phyloP scores from a whole-genome alignment of 2,329 filamentous ascomycete genomes.

The Alternaria alternata region DNA sequence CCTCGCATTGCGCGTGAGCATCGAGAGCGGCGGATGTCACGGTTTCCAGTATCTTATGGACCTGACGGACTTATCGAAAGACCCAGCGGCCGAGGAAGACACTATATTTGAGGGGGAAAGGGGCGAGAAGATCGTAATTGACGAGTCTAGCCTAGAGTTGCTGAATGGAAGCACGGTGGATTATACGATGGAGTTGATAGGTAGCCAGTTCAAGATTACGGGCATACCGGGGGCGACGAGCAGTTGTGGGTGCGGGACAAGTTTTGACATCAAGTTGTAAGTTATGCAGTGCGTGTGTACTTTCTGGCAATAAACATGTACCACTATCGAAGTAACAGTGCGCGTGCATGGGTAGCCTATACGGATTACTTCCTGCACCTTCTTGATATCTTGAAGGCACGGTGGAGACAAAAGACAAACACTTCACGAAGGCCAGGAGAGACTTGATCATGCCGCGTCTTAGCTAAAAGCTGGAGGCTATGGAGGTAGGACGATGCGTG shows the following conservation, averaged over 20 bases:
- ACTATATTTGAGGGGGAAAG: slow-evolving; percentile 79
- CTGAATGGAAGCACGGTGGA: slow-evolving; percentile 95
- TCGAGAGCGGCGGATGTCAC: slow-evolving; percentile 94
- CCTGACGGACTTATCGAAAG: slow-evolving; percentile 69
- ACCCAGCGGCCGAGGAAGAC: slow-evolving; percentile 71
- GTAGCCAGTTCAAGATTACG: slow-evolving; percentile 93
- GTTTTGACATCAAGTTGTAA: slow-evolving; percentile 83
- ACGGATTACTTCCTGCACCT: neutral
- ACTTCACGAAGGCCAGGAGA: too few relatives aligned
- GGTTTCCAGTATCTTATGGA: slow-evolving; percentile 98
- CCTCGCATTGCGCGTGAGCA: slow-evolving; percentile 87
- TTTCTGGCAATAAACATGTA: neutral
- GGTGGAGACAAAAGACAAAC: too few relatives aligned
- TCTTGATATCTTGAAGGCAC: neutral
- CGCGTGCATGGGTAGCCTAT: neutral
- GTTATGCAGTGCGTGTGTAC: neutral
- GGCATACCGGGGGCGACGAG: slow-evolving; percentile 92
- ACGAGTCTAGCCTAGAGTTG: slow-evolving; percentile 84
- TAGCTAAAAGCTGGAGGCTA: too few relatives aligned
- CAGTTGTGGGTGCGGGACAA: slow-evolving; percentile 96
- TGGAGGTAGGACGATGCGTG: too few relatives aligned
- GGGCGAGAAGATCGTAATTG: slow-evolving; percentile 83
- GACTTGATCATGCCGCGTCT: too few relatives aligned
- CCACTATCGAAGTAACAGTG: neutral
- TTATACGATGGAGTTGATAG: slow-evolving; percentile 94